Base-by-base conservation (phyloP, 139 green algal species). In the Microglena sp. region DNA sequence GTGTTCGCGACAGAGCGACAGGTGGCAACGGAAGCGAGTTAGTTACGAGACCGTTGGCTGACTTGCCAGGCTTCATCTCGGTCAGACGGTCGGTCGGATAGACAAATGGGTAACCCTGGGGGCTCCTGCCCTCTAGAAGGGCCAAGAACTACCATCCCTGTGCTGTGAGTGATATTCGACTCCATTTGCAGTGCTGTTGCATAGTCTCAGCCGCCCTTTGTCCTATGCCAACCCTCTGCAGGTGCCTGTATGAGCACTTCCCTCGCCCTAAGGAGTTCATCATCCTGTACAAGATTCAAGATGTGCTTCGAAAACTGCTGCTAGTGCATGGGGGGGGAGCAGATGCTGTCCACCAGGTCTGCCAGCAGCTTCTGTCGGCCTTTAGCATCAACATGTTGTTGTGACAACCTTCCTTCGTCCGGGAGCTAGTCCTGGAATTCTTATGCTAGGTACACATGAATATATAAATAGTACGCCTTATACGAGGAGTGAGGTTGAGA, bases 211-310 rank as follows among this genome's bases (percentile, higher is more conserved):
- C 53, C 53, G 7, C 53, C 7, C 8, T 18, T n/a, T n/a, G n/a
- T n/a, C n/a, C n/a, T n/a, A n/a, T n/a, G n/a, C n/a, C n/a, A n/a
- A n/a, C n/a, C n/a, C 24, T 26, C 3, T 57, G 32, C 69, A 79
- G 73, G 26, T 67, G 73, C 29, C 53, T 86, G 65, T 93, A 93
- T 60, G 77, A 90, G 77, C 76, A 83, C 50, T 80, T 88, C 66
- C 87, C 86, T 0, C 71, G 77, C 2, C 86, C 86, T 32, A 92
- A 93, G 78, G 80, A 90, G 74, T 89, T 92, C 50, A 76, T 92
- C 22, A 59, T 83, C 32, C 71, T 82, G 73, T 79, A 78, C 50
- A 69, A 67, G 30, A 72, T 88, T 36, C 61, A 66, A 24, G 75
- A 80, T 54, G 68, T 78, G 62, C 70, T 90, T 66, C 55, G 50